Percentiles rank a stretch among this genome's conserved stretches.
These are phyloP conservation scores for Edaphochlamys debaryana DNA, from an alignment of 139 green algal genomes.

Conservation along the genomic window DNA sequence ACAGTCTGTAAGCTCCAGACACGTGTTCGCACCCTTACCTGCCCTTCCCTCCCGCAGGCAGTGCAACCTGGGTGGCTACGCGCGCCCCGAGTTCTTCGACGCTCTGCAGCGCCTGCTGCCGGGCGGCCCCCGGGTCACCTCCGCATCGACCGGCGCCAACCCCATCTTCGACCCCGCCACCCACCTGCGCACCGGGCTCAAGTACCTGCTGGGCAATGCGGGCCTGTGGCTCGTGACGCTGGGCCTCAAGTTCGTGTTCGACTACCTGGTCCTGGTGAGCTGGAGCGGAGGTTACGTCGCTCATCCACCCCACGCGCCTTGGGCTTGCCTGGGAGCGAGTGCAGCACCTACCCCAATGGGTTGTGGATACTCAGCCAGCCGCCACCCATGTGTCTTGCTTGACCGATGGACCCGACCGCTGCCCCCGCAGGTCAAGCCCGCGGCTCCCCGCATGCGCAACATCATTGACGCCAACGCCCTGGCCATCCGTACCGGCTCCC, in stretches of 20 bases:
- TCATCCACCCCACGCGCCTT: too few species aligned
- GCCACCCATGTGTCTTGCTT: too few species aligned
- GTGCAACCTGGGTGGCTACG: slow-evolving; percentile 12
- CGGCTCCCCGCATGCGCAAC: neutral
- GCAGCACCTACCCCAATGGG: too few species aligned
- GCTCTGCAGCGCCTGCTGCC: neutral
- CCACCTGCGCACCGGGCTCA: slow-evolving; percentile 6
- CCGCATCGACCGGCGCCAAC: neutral
- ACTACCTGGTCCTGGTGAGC: slow-evolving; percentile 57
- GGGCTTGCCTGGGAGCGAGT: too few species aligned
- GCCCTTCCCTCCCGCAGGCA: neutral
- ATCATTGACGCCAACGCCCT: neutral
- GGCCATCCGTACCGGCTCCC: neutral
- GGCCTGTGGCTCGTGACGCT: slow-evolving; percentile 70
- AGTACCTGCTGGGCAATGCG: slow-evolving; percentile 49
- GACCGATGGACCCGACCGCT: too few species aligned
- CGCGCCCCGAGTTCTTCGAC: slow-evolving; percentile 10
- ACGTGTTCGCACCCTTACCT: too few species aligned
- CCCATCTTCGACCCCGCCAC: neutral
- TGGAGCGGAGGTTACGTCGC: too few species aligned
- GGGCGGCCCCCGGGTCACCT: neutral
- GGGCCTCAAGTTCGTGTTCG: slow-evolving; percentile 70
- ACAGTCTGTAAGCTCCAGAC: too few species aligned
- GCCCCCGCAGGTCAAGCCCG: slow-evolving; percentile 24
- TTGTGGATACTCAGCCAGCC: too few species aligned